Evolutionary conservation across 2,329 filamentous ascomycete genomes (phyloP).

Genomic region (Scedosporium boydii): DNA sequence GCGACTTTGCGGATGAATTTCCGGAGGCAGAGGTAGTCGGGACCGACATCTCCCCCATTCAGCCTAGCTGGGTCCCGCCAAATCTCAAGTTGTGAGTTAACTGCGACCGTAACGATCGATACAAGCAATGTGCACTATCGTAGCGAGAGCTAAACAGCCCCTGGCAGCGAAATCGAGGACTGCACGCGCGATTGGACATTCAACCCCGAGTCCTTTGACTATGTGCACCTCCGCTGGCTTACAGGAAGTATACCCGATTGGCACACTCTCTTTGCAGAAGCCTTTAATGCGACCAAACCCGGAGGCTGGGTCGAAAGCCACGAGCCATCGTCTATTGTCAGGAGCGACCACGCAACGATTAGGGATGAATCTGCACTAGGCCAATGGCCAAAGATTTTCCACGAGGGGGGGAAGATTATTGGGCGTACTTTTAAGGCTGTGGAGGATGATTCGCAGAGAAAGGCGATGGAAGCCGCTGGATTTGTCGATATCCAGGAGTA

Average conservation of each 20-base stretch:
- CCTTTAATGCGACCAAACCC: conserved; percentile 26
- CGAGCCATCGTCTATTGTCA: conserved; percentile 8
- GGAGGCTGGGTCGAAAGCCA: conserved; percentile 11
- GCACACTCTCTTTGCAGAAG: conserved; percentile 40
- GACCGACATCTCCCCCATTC: conserved; percentile 47
- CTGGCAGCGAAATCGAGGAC: conserved; percentile 20
- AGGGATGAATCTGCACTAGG: conserved; percentile 2
- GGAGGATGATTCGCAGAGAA: conserved; percentile 7
- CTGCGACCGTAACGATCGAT: background rate
- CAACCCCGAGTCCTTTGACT: conserved; percentile 37
- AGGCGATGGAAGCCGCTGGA: conserved; percentile 8
- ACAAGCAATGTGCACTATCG: background rate
- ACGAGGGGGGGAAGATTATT: conserved; percentile 6
- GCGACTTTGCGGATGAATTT: conserved; percentile 36
- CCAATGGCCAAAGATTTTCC: conserved; percentile 8
- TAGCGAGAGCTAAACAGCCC: background rate
- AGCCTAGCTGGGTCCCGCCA: conserved; percentile 39
- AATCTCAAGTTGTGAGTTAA: conserved; percentile 19
- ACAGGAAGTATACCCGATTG: conserved; percentile 49
- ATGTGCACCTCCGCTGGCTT: conserved; percentile 49
- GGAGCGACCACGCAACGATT: conserved; percentile 16
- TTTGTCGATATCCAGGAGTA: conserved; percentile 8
- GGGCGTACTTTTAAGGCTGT: conserved; percentile 4
- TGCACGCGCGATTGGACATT: conserved; percentile 32
- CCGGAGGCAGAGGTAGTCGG: conserved; percentile 35